Percentiles rank a stretch among this genome's conserved stretches.
These are phyloP conservation scores for Kwoniella botswanensis DNA, from an alignment of 768 basidiomycete genomes.

Conservation along the genomic window DNA sequence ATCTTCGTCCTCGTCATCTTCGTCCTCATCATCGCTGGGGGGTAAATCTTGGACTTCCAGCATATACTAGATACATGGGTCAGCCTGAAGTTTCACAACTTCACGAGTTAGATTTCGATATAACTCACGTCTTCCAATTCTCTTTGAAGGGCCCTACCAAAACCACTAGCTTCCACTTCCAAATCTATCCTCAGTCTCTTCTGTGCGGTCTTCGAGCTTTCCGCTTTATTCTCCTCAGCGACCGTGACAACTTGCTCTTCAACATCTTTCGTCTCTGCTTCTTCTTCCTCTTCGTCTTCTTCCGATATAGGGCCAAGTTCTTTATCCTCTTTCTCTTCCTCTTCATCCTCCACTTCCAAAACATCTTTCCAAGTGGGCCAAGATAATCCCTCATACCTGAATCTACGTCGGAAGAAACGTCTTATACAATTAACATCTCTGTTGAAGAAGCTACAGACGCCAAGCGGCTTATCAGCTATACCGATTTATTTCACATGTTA, in stretches of 20 bases:
- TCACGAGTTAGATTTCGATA: conserved; percentile 9
- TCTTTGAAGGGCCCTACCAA: conserved; percentile 80
- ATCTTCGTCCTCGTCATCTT: conserved; percentile 37
- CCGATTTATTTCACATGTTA: not conserved
- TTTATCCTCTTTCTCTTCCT: conserved; percentile 2
- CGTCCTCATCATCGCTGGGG: conserved; percentile 41
- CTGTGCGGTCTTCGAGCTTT: conserved; percentile 23
- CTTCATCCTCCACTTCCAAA: conserved; percentile 60
- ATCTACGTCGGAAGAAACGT: conserved; percentile 85
- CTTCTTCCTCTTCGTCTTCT: conserved; percentile 20
- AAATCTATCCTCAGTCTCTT: conserved; percentile 70
- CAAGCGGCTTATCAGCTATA: not conserved
- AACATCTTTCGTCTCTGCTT: conserved; percentile 17
- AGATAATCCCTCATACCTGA: conserved; percentile 86
- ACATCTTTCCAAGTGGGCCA: conserved; percentile 84
- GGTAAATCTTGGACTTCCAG: conserved; percentile 46
- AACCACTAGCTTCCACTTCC: conserved; percentile 91
- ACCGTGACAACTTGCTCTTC: conserved; percentile 25
- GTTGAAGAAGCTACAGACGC: conserved; percentile 84
- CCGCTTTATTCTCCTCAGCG: conserved; percentile 12
- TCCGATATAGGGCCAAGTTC: conserved; percentile 19
- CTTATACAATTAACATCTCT: conserved; percentile 97
- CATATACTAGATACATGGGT: conserved; percentile 41
- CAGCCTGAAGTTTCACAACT: not conserved
- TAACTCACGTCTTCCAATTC: conserved; percentile 76